These are phyloP conservation scores for Ceratobasidium papillatum DNA, from an alignment of 1,284 basidiomycete genomes.

Conservation along the genomic window DNA sequence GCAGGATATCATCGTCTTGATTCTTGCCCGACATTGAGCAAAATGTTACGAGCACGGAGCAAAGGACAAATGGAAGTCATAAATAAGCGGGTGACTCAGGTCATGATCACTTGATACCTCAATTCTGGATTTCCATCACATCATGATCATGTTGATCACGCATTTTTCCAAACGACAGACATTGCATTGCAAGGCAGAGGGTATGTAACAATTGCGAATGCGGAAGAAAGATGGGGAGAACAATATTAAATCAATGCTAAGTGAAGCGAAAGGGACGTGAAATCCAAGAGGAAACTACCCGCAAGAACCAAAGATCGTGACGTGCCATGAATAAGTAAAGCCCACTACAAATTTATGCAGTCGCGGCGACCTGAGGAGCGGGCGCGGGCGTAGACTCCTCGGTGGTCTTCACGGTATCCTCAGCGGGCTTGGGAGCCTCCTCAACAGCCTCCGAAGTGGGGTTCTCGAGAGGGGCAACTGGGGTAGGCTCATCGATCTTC, in stretches of 20 bases:
- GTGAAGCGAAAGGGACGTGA: constrained; percentile 26
- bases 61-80: no score
- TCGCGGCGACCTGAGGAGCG: constrained; percentile 48
- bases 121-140: no score
- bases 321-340: background rate
- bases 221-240: background rate
- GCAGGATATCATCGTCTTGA: constrained; percentile 77
- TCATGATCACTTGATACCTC: background rate
- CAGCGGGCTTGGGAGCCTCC: constrained; percentile 44
- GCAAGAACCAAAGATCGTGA: constrained; percentile 21
- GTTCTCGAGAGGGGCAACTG: constrained; percentile 79
- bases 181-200: constrained; percentile 34
- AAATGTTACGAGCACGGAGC: no score
- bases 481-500: constrained; percentile 77
- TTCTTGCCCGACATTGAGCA: constrained; percentile 28
- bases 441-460: constrained; percentile 54
- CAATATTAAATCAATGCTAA: constrained; percentile 35
- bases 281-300: constrained; percentile 36
- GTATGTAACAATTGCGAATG: constrained; percentile 38
- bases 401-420: constrained; percentile 46
- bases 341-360: constrained; percentile 41
- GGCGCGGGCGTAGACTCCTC: constrained; percentile 51
- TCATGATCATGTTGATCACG: background rate
- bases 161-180: constrained; percentile 34
- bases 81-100: constrained; percentile 9